phyloP scores from a whole-genome alignment of 768 basidiomycete genomes.

The Tephrocybe sp. region DNA sequence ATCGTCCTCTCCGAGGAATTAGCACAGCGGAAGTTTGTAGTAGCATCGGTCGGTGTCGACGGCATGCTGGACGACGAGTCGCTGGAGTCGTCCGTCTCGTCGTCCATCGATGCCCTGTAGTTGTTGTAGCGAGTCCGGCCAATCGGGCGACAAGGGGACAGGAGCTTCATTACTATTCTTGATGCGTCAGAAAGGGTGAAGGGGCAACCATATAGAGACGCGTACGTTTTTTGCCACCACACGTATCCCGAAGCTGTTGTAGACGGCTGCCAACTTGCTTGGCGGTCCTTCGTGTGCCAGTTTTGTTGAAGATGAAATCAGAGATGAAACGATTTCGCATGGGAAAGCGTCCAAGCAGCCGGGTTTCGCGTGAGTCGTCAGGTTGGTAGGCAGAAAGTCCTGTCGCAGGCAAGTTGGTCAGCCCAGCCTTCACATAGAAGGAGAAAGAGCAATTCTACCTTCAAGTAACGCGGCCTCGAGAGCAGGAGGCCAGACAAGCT shows the following conservation, averaged over 20 bases:
- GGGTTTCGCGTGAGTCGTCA: constrained; percentile 68
- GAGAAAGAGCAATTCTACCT: constrained; percentile 39
- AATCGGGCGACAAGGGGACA: constrained; percentile 34
- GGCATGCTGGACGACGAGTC: constrained; percentile 39
- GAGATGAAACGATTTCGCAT: constrained; percentile 80
- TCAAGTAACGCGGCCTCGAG: constrained; percentile 76
- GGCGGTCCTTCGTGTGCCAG: constrained; percentile 67
- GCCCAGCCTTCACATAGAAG: background rate
- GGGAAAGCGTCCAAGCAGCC: constrained; percentile 72
- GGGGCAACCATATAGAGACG: constrained; percentile 16
- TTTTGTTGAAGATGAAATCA: constrained; percentile 67
- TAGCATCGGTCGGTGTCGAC: constrained; percentile 36
- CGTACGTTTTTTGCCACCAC: constrained; percentile 69
- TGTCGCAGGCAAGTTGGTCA: constrained; percentile 25
- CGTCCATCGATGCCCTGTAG: constrained; percentile 20
- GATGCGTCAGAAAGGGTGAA: constrained; percentile 8
- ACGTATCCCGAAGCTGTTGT: constrained; percentile 74
- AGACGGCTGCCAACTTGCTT: constrained; percentile 82
- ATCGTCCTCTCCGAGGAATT: constrained; percentile 27
- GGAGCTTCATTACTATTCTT: constrained; percentile 42
- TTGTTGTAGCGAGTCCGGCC: constrained; percentile 18
- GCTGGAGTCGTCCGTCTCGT: constrained; percentile 36
- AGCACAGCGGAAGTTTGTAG: constrained; percentile 28
- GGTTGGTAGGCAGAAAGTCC: constrained; percentile 73
- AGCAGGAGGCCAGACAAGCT: constrained; percentile 78